A percentile compares a stretch with the other conserved stretches of the same genome.
These are phyloP conservation scores for Coniochaeta pulveracea DNA, from an alignment of 2,329 filamentous ascomycete genomes.

Conservation along the genomic window DNA sequence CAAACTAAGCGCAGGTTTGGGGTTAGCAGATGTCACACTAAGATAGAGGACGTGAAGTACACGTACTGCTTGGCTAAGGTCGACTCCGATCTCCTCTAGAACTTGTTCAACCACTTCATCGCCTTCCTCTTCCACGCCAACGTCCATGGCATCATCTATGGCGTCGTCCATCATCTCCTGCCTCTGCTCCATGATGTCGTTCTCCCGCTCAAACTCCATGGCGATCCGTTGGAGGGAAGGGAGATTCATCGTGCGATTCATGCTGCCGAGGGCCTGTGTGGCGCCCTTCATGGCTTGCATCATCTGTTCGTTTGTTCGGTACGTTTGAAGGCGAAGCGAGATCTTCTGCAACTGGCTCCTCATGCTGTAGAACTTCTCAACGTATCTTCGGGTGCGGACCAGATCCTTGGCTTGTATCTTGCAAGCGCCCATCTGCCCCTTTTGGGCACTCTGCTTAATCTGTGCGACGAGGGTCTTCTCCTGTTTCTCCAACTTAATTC, in stretches of 20 bases:
- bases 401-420: conserved; percentile 98
- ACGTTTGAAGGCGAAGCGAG: conserved; percentile 90
- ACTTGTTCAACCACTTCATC: conserved; percentile 97
- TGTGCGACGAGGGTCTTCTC: conserved; percentile 94
- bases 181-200: conserved; percentile 97
- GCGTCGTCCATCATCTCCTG: conserved; percentile 99
- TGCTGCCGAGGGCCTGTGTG: conserved; percentile 82
- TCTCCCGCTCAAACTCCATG: conserved; percentile 98
- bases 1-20: conserved; percentile 53
- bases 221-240: conserved; percentile 91
- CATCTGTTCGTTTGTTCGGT: conserved; percentile 98
- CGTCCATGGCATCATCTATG: conserved; percentile 90
- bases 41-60: neutral
- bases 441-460: conserved; percentile 97
- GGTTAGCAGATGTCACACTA: conserved; percentile 15
- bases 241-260: conserved; percentile 97
- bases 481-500: conserved; percentile 93
- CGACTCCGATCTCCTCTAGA: conserved; percentile 90
- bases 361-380: conserved; percentile 99
- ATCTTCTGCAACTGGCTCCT: conserved; percentile 94
- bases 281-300: conserved; percentile 99
- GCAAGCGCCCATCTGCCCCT: conserved; percentile 94
- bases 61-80: conserved; percentile 79
- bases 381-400: conserved; percentile 84
- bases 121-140: conserved; percentile 84